A percentile compares a stretch with the other conserved stretches of the same genome.
phyloP scores from a whole-genome alignment of 2,329 filamentous ascomycete species.

The Paracoccidioides lutzii region DNA sequence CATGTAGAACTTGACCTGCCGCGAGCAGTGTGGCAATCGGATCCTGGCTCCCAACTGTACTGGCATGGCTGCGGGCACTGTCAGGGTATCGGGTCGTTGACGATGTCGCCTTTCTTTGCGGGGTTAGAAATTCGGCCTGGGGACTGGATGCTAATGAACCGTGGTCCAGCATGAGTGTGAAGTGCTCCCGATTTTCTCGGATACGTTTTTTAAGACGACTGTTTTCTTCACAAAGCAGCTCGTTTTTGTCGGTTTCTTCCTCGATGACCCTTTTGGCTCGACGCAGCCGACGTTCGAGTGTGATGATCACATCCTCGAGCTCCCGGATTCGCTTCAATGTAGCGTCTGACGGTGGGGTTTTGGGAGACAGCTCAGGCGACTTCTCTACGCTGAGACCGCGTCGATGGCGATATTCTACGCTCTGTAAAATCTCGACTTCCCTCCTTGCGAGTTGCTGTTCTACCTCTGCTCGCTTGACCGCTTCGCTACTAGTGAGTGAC shows the following conservation, averaged over 20 bases:
- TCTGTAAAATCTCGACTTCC: slow-evolving; percentile 72
- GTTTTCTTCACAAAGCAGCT: slow-evolving; percentile 60
- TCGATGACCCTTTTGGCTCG: slow-evolving; percentile 67
- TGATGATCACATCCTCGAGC: slow-evolving; percentile 52
- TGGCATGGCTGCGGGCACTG: slow-evolving; percentile 28
- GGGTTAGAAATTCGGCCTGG: slow-evolving; percentile 35
- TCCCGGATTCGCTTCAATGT: slow-evolving; percentile 49
- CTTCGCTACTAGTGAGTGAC: slow-evolving; percentile 69
- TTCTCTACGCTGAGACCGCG: slow-evolving; percentile 38
- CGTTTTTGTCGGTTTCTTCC: slow-evolving; percentile 61
- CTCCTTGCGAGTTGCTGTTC: slow-evolving; percentile 85
- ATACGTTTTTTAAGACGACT: slow-evolving; percentile 69
- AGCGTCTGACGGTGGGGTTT: slow-evolving; percentile 21
- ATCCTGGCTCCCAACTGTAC: slow-evolving; percentile 44
- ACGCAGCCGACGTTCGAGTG: slow-evolving; percentile 51
- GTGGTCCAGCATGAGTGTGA: slow-evolving; percentile 64
- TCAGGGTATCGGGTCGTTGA: slow-evolving; percentile 27
- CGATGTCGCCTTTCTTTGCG: slow-evolving; percentile 25
- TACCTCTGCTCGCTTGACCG: slow-evolving; percentile 73
- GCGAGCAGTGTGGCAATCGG: slow-evolving; percentile 65
- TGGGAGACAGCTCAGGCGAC: slow-evolving; percentile 24
- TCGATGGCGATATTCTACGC: slow-evolving; percentile 57
- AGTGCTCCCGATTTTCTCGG: slow-evolving; percentile 76
- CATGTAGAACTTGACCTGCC: slow-evolving; percentile 62
- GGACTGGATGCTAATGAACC: slow-evolving; percentile 54